Conservation (phyloP, 1,284 basidiomycete genomes). For the Flammula alnicola region DNA sequence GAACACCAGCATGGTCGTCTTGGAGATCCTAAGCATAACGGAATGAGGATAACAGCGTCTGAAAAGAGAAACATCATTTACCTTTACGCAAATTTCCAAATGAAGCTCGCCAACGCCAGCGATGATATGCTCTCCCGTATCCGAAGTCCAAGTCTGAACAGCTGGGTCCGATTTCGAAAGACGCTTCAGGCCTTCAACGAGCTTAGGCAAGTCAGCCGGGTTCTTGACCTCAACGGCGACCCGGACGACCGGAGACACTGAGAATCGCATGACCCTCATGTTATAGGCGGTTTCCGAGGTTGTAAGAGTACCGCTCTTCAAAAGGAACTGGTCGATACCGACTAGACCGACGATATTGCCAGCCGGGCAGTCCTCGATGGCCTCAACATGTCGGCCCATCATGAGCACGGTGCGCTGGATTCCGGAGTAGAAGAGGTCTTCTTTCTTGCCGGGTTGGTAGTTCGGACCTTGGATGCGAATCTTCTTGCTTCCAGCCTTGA, state of each 20-base stretch:
- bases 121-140: slow-evolving; percentile 98
- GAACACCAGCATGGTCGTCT: slow-evolving; percentile 99
- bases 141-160: slow-evolving; percentile 94
- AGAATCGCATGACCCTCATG: slow-evolving; percentile 99
- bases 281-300: slow-evolving; percentile 99
- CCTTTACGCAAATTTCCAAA: slow-evolving; percentile 99
- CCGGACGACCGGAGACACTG: slow-evolving; percentile 98
- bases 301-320: slow-evolving; percentile 98
- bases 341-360: slow-evolving; percentile 99
- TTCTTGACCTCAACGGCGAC: slow-evolving; percentile 99
- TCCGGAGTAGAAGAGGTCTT: slow-evolving; percentile 97
- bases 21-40: slow-evolving; percentile 79
- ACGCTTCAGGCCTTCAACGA: slow-evolving; percentile 99
- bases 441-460: slow-evolving; percentile 98
- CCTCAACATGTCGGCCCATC: slow-evolving; percentile 99
- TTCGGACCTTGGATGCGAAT: slow-evolving; percentile 99
- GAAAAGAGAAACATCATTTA: slow-evolving; percentile 31
- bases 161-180: slow-evolving; percentile 99
- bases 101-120: slow-evolving; percentile 99
- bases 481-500: slow-evolving; percentile 96
- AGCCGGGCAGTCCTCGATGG: slow-evolving; percentile 98
- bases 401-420: slow-evolving; percentile 99
- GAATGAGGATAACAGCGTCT: slow-evolving; percentile 2
- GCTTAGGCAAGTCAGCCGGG: slow-evolving; percentile 97
- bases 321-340: slow-evolving; percentile 99